Base-by-base conservation (phyloP, 805 yeast species). In the Spathaspora arborariae region DNA sequence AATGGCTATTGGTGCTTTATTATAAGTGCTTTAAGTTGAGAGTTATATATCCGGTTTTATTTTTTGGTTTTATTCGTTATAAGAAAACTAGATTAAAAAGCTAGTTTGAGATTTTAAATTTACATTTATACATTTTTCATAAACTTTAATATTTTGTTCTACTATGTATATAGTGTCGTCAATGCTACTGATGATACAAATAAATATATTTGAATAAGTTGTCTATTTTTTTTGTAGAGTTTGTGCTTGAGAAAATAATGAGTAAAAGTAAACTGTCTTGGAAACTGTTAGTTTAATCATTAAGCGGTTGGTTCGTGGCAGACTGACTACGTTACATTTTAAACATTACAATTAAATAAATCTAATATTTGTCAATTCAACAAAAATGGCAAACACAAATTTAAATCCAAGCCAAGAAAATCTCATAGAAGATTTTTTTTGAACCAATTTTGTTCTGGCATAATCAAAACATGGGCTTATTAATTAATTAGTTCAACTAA, bases 1-100 rank as follows among this genome's bases (percentile, higher is more conserved):
- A 24, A 24, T 24, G 27, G 66, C 65, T 47, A 59, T 52, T 49
- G 56, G 55, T 51, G 57, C 54, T 50, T 56, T 58, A 42, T 51
- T 52, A 35, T 55, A 46, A 51, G 43, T 43, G n/a, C 20, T 20
- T 16, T 13, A 7, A 4, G 4, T 20, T 13, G 26, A 3, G 19
- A 2, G 20, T 19, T 34, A 18, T 34, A 10, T 16, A 30, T 16
- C 18, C 35, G 35, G 35, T 30, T 30, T 11, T 19, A n/a, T 36
- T 36, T 36, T n/a, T n/a, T n/a, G n/a, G 21, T 6, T 18, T 36
- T 35, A n/a, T 20, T 36, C 22, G 39, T 36, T 36, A 3, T 2
- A n/a, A n/a, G n/a, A 8, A 20, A 19, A 36, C 21, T 16, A 18
- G 22, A 7, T 19, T 19, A 19, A 20, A 19, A 5, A 4, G 20